Evolutionary conservation across 192 early-diverging fungal species (phyloP), one percentile per base, ranked within the genome.

Genomic region (Gonapodya prolifera): DNA sequence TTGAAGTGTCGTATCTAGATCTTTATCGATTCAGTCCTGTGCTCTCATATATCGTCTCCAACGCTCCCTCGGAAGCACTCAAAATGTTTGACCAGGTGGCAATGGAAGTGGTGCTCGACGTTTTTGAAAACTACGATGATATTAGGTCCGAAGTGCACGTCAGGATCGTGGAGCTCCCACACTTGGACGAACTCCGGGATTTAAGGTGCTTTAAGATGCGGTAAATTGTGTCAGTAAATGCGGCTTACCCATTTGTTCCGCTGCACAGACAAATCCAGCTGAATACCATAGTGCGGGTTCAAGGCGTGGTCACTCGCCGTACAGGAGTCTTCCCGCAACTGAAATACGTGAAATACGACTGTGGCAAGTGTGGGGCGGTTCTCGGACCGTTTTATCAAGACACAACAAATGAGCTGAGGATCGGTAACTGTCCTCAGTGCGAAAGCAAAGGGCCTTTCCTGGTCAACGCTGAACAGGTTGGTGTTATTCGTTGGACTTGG

Each of bases 241-340:
- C 71, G 2, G 8, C 31, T 32, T 73, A 13, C 18, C 18, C 71
- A 18, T 70, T 2, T 70, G 1, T 78, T 81, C 2, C n/a, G 29
- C 30, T 61, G 2, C 34, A 0, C 80, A 83, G 97, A 77, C 95
- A 98, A 85, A 82, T 86, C 30, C 92, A 98, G 83, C 83, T 99
- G 45, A 98, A 98, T 86, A 93, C 91, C 61, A 85, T 99, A 29
- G 92, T 99, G 34, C 89, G 94, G 29, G 91, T 99, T 2, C 86
- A 89, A 34, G 97, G 97, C 77, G 94, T 97, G 0, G 95, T 99
- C 2, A 97, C 94, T 1, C 85, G 94, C 30, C 91, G 97, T 76
- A 95, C 95, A 0, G 93, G 93, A 33, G 96, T 99, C 18, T 99
- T 96, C 80, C 96, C 97, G 34, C 97, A 99, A 83, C 87, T 99